Percentiles rank a stretch among this genome's conserved stretches.
phyloP scores from a whole-genome alignment of 371 early-diverging fungal species.

The Apophysomyces sp. region DNA sequence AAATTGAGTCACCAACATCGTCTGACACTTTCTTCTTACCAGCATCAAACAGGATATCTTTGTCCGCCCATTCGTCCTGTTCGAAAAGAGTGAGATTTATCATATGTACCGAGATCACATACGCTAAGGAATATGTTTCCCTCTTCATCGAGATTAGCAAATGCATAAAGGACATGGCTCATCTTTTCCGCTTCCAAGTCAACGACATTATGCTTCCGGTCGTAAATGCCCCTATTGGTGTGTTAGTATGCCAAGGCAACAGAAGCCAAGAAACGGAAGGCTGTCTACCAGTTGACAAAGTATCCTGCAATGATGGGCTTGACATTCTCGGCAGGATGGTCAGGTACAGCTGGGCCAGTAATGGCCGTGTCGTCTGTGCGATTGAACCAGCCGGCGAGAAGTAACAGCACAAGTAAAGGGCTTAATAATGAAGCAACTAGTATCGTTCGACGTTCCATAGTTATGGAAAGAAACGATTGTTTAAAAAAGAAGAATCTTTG shows the following conservation, averaged over 20 bases:
- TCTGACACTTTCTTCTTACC: slow-evolving; percentile 11
- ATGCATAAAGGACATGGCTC: slow-evolving; percentile 86
- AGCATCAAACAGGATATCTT: slow-evolving; percentile 33
- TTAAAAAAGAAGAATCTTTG: background rate
- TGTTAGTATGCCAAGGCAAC: background rate
- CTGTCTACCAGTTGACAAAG: slow-evolving; percentile 33
- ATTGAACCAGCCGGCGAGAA: slow-evolving; percentile 35
- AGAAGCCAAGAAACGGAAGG: background rate
- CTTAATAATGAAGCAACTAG: slow-evolving; percentile 5
- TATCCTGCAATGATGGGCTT: slow-evolving; percentile 38
- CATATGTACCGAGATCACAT: slow-evolving; percentile 2
- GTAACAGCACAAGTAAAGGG: slow-evolving; percentile 23
- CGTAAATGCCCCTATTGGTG: slow-evolving; percentile 68
- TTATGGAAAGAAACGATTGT: background rate
- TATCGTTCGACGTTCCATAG: background rate
- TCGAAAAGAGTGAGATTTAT: too few species aligned
- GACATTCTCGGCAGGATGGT: background rate
- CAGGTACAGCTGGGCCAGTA: slow-evolving; percentile 6
- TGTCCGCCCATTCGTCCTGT: slow-evolving; percentile 50
- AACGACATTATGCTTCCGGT: slow-evolving; percentile 57
- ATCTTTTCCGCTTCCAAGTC: slow-evolving; percentile 63
- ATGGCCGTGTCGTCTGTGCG: slow-evolving; percentile 2
- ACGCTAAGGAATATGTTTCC: slow-evolving; percentile 64
- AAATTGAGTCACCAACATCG: too few species aligned
- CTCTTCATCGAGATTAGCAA: slow-evolving; percentile 75